Conservation (phyloP, 208 protist genomes). For the Acanthamoeba castellanii region DNA sequence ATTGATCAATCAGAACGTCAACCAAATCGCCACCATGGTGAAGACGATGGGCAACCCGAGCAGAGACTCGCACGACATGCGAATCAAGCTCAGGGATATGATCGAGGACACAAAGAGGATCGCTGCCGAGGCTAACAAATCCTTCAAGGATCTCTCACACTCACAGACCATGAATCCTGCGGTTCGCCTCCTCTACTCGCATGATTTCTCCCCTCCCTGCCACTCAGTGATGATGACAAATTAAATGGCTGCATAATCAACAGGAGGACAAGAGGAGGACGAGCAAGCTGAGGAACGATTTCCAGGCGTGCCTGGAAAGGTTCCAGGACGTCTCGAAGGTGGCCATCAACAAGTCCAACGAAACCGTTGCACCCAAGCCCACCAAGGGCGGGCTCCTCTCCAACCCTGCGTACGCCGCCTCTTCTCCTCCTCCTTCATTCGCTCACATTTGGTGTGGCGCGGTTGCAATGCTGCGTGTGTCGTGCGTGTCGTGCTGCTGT, state of each 20-base stretch:
- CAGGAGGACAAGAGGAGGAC: constrained; percentile 34
- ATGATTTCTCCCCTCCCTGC: neutral
- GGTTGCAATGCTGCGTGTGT: too few relatives aligned
- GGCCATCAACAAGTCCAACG: constrained; percentile 32
- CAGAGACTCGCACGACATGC: constrained; percentile 13
- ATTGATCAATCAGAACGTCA: constrained; percentile 48
- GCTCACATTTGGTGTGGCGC: too few relatives aligned
- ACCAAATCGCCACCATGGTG: constrained; percentile 46
- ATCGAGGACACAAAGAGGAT: constrained; percentile 50
- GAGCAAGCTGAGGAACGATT: constrained; percentile 51
- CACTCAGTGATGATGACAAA: neutral
- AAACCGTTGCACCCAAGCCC: constrained; percentile 8
- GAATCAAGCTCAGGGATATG: constrained; percentile 30
- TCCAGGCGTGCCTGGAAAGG: constrained; percentile 29
- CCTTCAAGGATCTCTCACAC: constrained; percentile 38
- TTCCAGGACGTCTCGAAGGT: constrained; percentile 51
- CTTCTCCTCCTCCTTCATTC: neutral
- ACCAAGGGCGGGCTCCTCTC: neutral
- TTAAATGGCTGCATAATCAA: neutral
- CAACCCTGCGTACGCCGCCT: neutral
- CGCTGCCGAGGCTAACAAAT: constrained; percentile 15
- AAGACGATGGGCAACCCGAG: constrained; percentile 8
- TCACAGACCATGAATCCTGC: neutral
- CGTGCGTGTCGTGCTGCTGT: too few relatives aligned
- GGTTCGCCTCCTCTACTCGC: neutral